phyloP scores from a whole-genome alignment of 176 grass and related monocot species.

The sorghum (Sorghum bicolor) region Sorghum_bicolor_NCBIv3 NC_012872.2:9121001-9121500 shows the following conservation, averaged over 20 bases:
- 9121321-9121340: not conserved
- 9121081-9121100: slow-evolving; percentile 91
- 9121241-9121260: slow-evolving; percentile 84
- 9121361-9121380: not conserved
- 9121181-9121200: not conserved
- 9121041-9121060: slow-evolving; percentile 50
- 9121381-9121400: not conserved
- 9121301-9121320: slow-evolving; percentile 47
- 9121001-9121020: slow-evolving; percentile 85
- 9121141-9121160: not conserved
- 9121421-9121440: not conserved
- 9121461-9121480: not conserved
- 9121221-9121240: slow-evolving; percentile 24
- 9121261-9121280: slow-evolving; percentile 82
- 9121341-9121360: not conserved
- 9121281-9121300: slow-evolving; percentile 66
- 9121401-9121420: not conserved
- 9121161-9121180: not conserved
- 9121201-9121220: not conserved
- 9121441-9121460: not conserved
- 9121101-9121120: slow-evolving; percentile 2
- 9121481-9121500: not conserved
- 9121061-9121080: slow-evolving; percentile 59
- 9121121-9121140: not conserved
- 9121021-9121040: slow-evolving; percentile 74